Conservation (phyloP, 139 green algal genomes). For the Chlorella sp. region DNA sequence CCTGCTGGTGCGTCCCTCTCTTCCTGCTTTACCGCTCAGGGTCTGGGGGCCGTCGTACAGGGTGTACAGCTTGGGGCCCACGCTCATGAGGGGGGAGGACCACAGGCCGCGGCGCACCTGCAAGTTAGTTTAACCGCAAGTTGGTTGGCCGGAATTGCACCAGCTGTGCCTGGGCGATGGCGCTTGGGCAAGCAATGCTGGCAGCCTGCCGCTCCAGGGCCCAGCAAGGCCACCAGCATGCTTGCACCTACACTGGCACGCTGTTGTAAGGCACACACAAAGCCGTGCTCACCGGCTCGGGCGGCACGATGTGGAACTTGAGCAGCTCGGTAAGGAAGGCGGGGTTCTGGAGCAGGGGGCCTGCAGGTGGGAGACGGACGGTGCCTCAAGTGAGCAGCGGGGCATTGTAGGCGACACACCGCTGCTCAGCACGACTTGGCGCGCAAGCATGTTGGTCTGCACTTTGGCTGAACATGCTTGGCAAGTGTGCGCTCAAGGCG, state of each 20-base stretch:
- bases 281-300: slow-evolving; percentile 24
- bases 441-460: too few relatives aligned
- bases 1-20: background rate
- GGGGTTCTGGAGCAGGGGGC: slow-evolving; percentile 16
- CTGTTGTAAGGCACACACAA: too few relatives aligned
- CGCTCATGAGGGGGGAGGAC: slow-evolving; percentile 52
- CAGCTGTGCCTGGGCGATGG: too few relatives aligned
- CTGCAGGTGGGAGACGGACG: background rate
- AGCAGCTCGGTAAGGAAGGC: slow-evolving; percentile 40
- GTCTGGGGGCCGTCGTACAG: slow-evolving; percentile 2
- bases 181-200: too few relatives aligned
- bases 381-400: background rate
- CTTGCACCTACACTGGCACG: too few relatives aligned
- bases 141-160: too few relatives aligned
- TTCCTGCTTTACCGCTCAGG: slow-evolving; percentile 12
- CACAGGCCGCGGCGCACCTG: slow-evolving; percentile 41
- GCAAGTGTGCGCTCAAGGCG: too few relatives aligned
- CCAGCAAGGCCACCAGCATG: too few relatives aligned
- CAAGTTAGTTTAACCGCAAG: too few relatives aligned
- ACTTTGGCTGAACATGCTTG: too few relatives aligned
- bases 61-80: slow-evolving; percentile 47
- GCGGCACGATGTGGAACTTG: slow-evolving; percentile 59
- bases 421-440: too few relatives aligned
- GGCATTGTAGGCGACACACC: background rate
- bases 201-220: too few relatives aligned